These are phyloP conservation scores for Nigrospora sphaerica DNA, from an alignment of 2,329 filamentous ascomycete genomes.

Conservation along the genomic window DNA sequence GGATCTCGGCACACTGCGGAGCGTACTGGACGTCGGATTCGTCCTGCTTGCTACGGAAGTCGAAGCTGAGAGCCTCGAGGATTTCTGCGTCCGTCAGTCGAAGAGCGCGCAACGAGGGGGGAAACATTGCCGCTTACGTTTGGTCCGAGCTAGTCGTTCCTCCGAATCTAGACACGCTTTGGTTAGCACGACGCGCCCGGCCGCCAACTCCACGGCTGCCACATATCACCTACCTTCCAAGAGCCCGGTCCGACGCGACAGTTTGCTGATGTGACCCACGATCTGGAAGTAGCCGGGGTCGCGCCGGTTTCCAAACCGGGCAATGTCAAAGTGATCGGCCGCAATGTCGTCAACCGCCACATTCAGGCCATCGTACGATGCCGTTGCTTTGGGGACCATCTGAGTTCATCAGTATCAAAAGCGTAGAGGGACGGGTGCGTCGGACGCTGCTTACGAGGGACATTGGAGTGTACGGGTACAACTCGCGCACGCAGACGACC, in stretches of 20 bases:
- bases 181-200: neutral
- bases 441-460: neutral
- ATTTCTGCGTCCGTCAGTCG: conserved; percentile 1
- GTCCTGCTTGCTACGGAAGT: neutral
- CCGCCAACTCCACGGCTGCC: neutral
- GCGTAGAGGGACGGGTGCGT: neutral
- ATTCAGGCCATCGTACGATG: neutral
- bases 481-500: conserved; percentile 4
- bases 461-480: neutral
- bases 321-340: conserved; percentile 3
- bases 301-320: neutral
- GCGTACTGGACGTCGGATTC: neutral
- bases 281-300: conserved; percentile 3
- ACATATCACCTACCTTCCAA: neutral
- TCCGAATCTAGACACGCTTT: neutral
- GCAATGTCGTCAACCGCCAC: neutral
- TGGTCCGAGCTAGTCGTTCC: neutral
- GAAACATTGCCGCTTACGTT: neutral
- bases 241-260: neutral
- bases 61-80: conserved; percentile 1
- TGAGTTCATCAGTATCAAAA: neutral
- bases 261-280: conserved; percentile 2
- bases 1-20: neutral
- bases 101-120: neutral
- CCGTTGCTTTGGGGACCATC: neutral